Evolutionary conservation across 257 asterid genomes (phyloP).

Genomic region (Solanum okadae): DNA sequence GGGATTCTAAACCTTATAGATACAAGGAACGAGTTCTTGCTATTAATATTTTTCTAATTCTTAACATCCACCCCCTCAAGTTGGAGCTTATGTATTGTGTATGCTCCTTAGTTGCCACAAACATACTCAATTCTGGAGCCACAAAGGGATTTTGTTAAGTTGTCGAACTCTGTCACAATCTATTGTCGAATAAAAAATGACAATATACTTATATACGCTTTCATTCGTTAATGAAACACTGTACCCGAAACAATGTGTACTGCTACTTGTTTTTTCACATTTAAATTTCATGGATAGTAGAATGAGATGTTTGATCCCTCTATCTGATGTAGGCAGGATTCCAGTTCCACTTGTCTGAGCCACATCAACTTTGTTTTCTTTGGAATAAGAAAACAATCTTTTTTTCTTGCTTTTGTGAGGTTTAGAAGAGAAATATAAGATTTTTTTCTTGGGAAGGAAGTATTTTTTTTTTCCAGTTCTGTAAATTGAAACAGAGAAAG

Average conservation of each 20-base stretch:
- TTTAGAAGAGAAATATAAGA: background rate
- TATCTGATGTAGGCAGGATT: background rate
- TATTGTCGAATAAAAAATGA: background rate
- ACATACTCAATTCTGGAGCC: background rate
- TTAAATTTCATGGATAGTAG: background rate
- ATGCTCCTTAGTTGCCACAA: background rate
- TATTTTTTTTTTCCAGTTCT: background rate
- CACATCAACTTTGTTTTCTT: background rate
- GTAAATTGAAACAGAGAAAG: background rate
- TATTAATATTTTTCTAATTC: background rate
- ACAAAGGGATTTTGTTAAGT: background rate
- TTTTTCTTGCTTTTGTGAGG: background rate
- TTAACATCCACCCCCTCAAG: background rate
- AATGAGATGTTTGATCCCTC: background rate
- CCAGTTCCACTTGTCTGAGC: background rate
- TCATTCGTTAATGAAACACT: background rate
- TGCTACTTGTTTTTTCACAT: background rate
- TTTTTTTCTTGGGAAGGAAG: background rate
- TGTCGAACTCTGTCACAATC: background rate
- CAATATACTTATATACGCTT: background rate
- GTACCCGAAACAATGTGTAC: background rate
- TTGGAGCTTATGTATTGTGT: background rate
- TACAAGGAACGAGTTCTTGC: background rate
- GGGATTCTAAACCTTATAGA: background rate
- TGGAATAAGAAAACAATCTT: background rate